Base-by-base conservation (phyloP, 2,329 filamentous ascomycete genomes). In the Nemania abortiva region DNA sequence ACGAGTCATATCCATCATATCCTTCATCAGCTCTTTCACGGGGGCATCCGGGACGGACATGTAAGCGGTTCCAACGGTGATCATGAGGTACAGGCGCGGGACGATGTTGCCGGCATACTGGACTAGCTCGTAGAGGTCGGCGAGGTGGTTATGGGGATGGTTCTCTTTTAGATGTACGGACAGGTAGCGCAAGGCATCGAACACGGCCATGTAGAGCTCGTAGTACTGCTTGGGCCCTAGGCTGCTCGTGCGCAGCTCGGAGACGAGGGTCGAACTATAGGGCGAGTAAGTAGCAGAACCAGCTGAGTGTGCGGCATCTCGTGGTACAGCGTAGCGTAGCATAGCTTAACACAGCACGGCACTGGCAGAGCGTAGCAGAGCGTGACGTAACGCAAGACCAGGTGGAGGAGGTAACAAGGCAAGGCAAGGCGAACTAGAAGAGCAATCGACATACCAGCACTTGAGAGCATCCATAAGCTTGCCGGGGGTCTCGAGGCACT, bases 1-100 rank as follows among this genome's bases (percentile, higher is more conserved):
- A 72, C 96, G 89, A 82, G 94, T 98, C 96, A 99, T 99, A 82
- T 99, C 96, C 96, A 99, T 99, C 96, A 99, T 99, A 81, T 99
- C 96, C 83, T 99, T 99, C 96, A 99, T 99, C 71, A 99, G 94
- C 85, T 99, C 96, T 84, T 99, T 99, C 74, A 99, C 96, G 0
- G 96, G 96, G 67, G 97, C 96, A 86, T 98, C 96, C 77, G 96
- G 92, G 78, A 99, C 97, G 29, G 93, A 91, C 96, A 99, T 99
- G 85, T 99, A 99, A 57, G 97, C 97, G 2, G 96, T 99, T 67
- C 96, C 96, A 47, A 99, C 97, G 0, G 97, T 99, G 78, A 99
- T 96, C 97, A 99, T 99, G 69, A 99, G 91, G 81, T 99, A 99
- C 71, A 99, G 85, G 73, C 96, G 91, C 27, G 96, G 96, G 68